Percentiles rank a stretch among this genome's conserved stretches.
These are phyloP conservation scores for Ammopiptanthus mongolicus DNA, from an alignment of 306 rosid species.

Conservation along the genomic window DNA sequence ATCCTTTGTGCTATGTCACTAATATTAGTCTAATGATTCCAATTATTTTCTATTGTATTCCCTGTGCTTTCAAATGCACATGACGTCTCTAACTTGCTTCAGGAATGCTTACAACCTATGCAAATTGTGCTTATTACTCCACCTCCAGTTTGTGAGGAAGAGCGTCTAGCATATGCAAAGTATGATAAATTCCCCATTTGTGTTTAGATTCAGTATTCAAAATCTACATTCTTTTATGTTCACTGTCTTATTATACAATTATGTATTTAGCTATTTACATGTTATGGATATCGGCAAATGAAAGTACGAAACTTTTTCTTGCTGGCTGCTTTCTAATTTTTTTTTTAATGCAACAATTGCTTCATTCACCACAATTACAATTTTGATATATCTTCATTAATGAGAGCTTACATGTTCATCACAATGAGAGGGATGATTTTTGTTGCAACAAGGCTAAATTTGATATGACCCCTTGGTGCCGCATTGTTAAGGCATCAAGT, in stretches of 20 bases:
- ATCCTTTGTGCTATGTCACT: no score
- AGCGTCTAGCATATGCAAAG: conserved; percentile 64
- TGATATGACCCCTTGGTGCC: conserved; percentile 85
- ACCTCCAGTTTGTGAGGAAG: conserved; percentile 82
- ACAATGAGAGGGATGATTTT: conserved; percentile 77
- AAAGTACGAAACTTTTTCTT: no score
- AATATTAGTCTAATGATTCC: no score
- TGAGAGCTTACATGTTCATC: conserved; percentile 79
- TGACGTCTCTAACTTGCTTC: conserved; percentile 35
- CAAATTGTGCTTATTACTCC: conserved; percentile 75
- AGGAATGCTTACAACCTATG: conserved; percentile 60
- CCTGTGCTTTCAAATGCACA: not conserved
- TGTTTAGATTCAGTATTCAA: not conserved
- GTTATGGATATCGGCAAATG: no score
- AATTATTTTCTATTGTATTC: not conserved
- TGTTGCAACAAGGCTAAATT: conserved; percentile 80
- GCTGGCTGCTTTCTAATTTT: no score
- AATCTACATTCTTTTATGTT: conserved; percentile 3
- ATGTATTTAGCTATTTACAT: no score
- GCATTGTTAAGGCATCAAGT: no score
- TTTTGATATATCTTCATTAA: no score
- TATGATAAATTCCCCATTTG: conserved; percentile 24
- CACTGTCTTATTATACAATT: no score
- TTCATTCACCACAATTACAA: no score
- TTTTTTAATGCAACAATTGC: no score